Evolutionary conservation across 768 basidiomycete genomes (phyloP).

Genomic region (Psilocybe cubensis): DNA sequence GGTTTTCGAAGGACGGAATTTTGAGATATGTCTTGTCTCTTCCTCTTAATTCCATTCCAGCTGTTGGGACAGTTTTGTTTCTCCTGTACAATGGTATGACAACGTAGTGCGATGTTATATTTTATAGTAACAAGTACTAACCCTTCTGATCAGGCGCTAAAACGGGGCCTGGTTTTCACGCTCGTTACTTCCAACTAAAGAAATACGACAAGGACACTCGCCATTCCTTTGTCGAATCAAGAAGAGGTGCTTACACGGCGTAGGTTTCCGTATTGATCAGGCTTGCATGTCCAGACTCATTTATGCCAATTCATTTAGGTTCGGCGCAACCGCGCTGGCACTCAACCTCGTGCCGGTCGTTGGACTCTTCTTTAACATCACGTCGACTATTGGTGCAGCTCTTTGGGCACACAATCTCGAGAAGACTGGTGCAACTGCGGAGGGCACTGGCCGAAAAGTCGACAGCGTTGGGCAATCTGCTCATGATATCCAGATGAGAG

Average conservation of each 20-base stretch:
- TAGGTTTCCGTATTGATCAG: slow-evolving; percentile 32
- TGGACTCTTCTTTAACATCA: slow-evolving; percentile 63
- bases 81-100: slow-evolving; percentile 52
- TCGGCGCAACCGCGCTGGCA: slow-evolving; percentile 61
- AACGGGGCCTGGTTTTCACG: slow-evolving; percentile 60
- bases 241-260: slow-evolving; percentile 67
- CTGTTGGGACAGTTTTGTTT: slow-evolving; percentile 67
- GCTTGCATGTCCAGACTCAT: neutral
- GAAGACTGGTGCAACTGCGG: slow-evolving; percentile 26
- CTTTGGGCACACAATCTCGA: slow-evolving; percentile 76
- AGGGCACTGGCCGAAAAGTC: slow-evolving; percentile 16
- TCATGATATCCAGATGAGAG: slow-evolving; percentile 14
- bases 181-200: slow-evolving; percentile 74
- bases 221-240: slow-evolving; percentile 47
- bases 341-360: slow-evolving; percentile 65
- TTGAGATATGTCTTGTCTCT: slow-evolving; percentile 64
- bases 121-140: neutral
- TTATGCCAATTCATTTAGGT: slow-evolving; percentile 33
- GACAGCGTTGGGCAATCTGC: slow-evolving; percentile 18
- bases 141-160: slow-evolving; percentile 35
- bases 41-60: slow-evolving; percentile 70
- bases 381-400: slow-evolving; percentile 70
- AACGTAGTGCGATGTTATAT: neutral
- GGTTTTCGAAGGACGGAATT: slow-evolving; percentile 47
- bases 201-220: slow-evolving; percentile 47